Evolutionary conservation across 179 eudicot species (phyloP), one percentile per base, ranked within the genome.

Genomic region (Patellifolia procumbens): DNA sequence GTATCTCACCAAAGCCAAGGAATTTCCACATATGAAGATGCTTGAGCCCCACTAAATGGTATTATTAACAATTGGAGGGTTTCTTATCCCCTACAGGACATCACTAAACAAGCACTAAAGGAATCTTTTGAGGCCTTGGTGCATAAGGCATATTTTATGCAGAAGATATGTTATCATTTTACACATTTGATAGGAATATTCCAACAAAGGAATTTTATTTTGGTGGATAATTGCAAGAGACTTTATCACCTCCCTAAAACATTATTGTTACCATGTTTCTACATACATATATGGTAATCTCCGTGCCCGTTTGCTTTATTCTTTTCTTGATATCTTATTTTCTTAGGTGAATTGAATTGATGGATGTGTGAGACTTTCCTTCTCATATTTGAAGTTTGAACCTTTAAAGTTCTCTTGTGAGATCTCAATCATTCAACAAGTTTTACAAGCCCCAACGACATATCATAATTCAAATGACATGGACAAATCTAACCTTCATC

Each of bases 401-500:
- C 34, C 12, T 59, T 5, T 59, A 28, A 7, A 8, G 26, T 59
- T 28, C 17, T 59, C n/a, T 28, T 9, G 32, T 65, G 70, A 65
- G 39, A 0, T n/a, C 17, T 43, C 34, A 43, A 43, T 68, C 31
- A 13, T 46, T 68, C 34, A 16, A 5, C 4, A 32, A 31, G 49
- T 4, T 20, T 29, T 45, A 28, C 59, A 70, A 49, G 17, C 24
- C 43, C 60, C 53, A 24, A 12, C 69, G 7, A 69, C 29, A 46
- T 15, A 46, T 60, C 35, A 29, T 62, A 62, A 46, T 37, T 8
- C 5, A 42, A 42, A 67, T 32, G 20, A 31, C 20, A 62, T 15
- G 28, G 20, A 15, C 49, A 45, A 43, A 68, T 60, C 79, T 55
- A 86, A 91, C 97, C 91, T 43, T 63, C 77, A 35, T 75, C 85